Conservation (phyloP, 352 stramenopile species). For the Pythium oligandrum region DNA sequence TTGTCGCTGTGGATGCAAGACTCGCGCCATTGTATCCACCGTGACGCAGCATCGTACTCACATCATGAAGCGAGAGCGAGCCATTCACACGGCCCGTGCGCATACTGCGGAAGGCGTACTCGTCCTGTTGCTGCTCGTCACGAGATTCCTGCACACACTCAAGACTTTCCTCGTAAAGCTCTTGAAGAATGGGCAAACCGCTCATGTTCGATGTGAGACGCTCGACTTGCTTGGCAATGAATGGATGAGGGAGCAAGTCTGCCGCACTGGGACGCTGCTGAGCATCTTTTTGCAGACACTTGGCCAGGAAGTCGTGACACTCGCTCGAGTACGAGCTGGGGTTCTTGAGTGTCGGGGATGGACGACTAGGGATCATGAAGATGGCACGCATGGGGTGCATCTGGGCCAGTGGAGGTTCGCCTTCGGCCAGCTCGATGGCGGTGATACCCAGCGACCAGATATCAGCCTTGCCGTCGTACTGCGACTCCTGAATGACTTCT, state of each 20-base stretch:
- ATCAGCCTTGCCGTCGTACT: constrained; percentile 81
- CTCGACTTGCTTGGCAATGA: constrained; percentile 56
- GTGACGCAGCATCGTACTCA: constrained; percentile 59
- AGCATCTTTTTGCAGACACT: constrained; percentile 67
- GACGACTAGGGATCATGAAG: constrained; percentile 73
- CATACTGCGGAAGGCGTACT: constrained; percentile 43
- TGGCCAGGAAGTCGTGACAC: constrained; percentile 54
- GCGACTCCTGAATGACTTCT: constrained; percentile 86
- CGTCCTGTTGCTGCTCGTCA: constrained; percentile 41
- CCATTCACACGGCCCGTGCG: constrained; percentile 51
- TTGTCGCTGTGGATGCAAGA: constrained; percentile 12
- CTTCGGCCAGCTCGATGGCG: constrained; percentile 86
- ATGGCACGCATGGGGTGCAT: constrained; percentile 87
- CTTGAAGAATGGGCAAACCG: constrained; percentile 55
- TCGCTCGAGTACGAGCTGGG: constrained; percentile 35
- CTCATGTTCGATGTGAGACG: constrained; percentile 26
- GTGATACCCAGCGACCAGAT: constrained; percentile 88
- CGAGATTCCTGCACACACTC: constrained; percentile 56
- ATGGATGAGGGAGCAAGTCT: constrained; percentile 52
- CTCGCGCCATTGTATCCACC: constrained; percentile 15
- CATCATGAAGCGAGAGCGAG: constrained; percentile 53
- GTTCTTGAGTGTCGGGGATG: constrained; percentile 44
- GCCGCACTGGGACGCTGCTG: constrained; percentile 37
- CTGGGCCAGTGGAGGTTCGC: constrained; percentile 74
- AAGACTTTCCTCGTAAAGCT: constrained; percentile 67